These are phyloP conservation scores for Kwoniella dejecticola DNA, from an alignment of 768 basidiomycete genomes.

Conservation along the genomic window DNA sequence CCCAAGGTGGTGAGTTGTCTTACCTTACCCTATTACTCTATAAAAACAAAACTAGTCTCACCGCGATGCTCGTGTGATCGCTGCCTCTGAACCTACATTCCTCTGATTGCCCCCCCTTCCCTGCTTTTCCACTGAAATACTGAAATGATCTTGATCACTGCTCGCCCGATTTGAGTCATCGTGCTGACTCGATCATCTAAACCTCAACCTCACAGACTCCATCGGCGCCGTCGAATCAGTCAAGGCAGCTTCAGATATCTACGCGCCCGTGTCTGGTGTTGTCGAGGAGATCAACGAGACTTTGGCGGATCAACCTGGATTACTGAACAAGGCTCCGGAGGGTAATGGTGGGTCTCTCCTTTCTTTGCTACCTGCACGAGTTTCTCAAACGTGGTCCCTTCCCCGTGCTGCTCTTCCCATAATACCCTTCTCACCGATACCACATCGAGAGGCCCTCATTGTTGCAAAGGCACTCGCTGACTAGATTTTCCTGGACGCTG, in stretches of 20 bases:
- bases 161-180: no score
- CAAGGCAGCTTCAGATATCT: constrained; percentile 95
- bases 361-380: background rate
- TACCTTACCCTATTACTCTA: background rate
- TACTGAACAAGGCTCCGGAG: constrained; percentile 87
- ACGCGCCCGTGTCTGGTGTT: constrained; percentile 86
- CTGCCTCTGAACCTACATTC: no score
- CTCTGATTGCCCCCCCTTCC: no score
- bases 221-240: constrained; percentile 95
- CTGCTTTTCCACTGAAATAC: no score
- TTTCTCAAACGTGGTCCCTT: background rate
- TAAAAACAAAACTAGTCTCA: background rate
- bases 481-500: background rate
- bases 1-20: constrained; percentile 53
- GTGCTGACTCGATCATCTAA: no score
- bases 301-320: constrained; percentile 68
- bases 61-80: background rate
- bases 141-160: no score
- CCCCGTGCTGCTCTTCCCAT: background rate
- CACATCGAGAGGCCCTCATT: no score
- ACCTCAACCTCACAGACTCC: no score
- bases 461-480: background rate
- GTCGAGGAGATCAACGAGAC: constrained; percentile 76
- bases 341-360: constrained; percentile 65
- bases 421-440: background rate